These are phyloP conservation scores for Citropsis articulata DNA, from an alignment of 345 rosid species.

Conservation along the genomic window DNA sequence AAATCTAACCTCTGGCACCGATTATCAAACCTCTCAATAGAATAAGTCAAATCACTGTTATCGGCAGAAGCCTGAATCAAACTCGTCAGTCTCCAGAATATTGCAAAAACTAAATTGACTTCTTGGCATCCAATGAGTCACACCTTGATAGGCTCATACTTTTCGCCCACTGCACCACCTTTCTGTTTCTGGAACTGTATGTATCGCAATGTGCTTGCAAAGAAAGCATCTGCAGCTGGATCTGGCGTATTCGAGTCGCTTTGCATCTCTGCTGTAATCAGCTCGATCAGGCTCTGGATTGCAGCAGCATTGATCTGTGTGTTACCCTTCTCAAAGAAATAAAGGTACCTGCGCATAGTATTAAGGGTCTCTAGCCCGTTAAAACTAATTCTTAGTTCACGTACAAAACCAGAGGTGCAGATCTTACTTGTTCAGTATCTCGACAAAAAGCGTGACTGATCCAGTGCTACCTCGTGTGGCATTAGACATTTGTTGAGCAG, in stretches of 20 bases:
- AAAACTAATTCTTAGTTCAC: background rate
- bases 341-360: constrained; percentile 58
- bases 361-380: background rate
- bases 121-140: constrained; percentile 24
- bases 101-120: background rate
- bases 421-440: constrained; percentile 89
- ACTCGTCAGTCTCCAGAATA: background rate
- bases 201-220: constrained; percentile 70
- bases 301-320: constrained; percentile 67
- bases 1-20: background rate
- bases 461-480: constrained; percentile 78
- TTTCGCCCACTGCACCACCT: constrained; percentile 84
- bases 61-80: background rate
- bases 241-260: constrained; percentile 63
- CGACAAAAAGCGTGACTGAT: constrained; percentile 77
- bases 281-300: constrained; percentile 76
- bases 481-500: constrained; percentile 86
- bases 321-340: constrained; percentile 89
- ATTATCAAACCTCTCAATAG: background rate
- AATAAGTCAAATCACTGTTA: background rate
- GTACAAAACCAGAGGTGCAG: background rate
- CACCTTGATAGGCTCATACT: constrained; percentile 66
- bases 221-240: constrained; percentile 71
- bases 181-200: constrained; percentile 94
- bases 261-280: constrained; percentile 75